A percentile compares a stretch with the other conserved stretches of the same genome.
Conservation (phyloP, 2,329 filamentous ascomycete genomes). For the Epicoccum sorghinum region DNA sequence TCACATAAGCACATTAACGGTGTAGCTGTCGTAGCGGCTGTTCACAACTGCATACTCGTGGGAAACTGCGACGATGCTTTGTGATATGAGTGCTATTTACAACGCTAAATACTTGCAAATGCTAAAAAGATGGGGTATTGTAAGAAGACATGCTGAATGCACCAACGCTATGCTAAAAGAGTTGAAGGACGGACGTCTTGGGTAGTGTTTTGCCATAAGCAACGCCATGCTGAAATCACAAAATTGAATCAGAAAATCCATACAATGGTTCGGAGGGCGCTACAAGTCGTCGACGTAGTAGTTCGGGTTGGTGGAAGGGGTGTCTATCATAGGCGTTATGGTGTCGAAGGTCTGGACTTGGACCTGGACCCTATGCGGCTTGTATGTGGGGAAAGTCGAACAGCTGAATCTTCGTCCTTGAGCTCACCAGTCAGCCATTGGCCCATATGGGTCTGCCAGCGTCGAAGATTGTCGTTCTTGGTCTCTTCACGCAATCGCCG, state of each 20-base stretch:
- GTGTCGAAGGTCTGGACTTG: slow-evolving; percentile 6
- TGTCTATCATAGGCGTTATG: not conserved
- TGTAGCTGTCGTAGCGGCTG: no score
- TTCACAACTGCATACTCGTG: no score
- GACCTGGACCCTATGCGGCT: slow-evolving; percentile 3
- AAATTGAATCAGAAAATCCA: not conserved
- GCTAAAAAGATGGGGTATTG: not conserved
- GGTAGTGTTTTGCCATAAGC: not conserved
- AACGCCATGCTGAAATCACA: slow-evolving; percentile 8
- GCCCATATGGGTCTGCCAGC: slow-evolving; percentile 50
- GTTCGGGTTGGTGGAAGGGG: not conserved
- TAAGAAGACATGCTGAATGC: not conserved
- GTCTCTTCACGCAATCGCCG: slow-evolving; percentile 51
- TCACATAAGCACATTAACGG: no score
- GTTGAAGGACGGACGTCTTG: not conserved
- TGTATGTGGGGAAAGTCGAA: not conserved
- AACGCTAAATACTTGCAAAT: not conserved
- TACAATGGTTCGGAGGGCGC: not conserved
- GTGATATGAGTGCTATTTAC: not conserved
- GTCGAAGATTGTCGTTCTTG: slow-evolving; percentile 36
- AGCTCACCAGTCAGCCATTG: slow-evolving; percentile 45
- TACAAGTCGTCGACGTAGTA: not conserved
- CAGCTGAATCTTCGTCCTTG: slow-evolving; percentile 33
- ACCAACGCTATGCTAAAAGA: slow-evolving; percentile 10
- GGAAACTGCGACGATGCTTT: no score